These are phyloP conservation scores for Plectosphaerella cucumerina DNA, from an alignment of 2,329 filamentous ascomycete genomes.

Conservation along the genomic window DNA sequence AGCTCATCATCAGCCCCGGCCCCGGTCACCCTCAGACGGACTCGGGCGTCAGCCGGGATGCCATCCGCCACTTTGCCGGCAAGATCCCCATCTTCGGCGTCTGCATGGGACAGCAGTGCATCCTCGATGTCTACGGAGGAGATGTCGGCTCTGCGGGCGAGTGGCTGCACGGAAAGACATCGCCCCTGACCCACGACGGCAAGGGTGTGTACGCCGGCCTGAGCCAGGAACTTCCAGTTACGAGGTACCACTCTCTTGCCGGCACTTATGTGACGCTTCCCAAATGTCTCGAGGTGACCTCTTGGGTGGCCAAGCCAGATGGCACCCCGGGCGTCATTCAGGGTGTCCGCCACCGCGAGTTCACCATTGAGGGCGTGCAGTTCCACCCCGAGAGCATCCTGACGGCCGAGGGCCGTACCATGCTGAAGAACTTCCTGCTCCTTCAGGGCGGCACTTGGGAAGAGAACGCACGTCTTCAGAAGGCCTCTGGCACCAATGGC, in stretches of 20 bases:
- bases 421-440: conserved; percentile 88
- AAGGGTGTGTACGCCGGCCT: conserved; percentile 91
- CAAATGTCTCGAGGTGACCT: conserved; percentile 80
- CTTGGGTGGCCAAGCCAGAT: conserved; percentile 77
- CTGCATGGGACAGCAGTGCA: conserved; percentile 99
- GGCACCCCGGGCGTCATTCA: conserved; percentile 86
- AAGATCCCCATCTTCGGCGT: conserved; percentile 97
- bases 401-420: conserved; percentile 79
- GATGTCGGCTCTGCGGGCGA: conserved; percentile 90
- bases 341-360: conserved; percentile 91
- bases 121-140: conserved; percentile 89
- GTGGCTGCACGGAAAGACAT: conserved; percentile 96
- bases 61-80: conserved; percentile 85
- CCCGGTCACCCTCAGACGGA: conserved; percentile 90
- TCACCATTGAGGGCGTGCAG: conserved; percentile 90
- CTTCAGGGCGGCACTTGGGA: conserved; percentile 91
- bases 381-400: conserved; percentile 98
- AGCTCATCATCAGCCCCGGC: conserved; percentile 90
- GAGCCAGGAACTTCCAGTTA: conserved; percentile 77
- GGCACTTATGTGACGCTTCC: conserved; percentile 87
- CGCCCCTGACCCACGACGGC: conserved; percentile 78
- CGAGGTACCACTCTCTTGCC: conserved; percentile 92
- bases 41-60: conserved; percentile 88
- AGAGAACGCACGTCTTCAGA: conserved; percentile 63
- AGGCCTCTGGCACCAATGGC: conserved; percentile 25